Conservation (phyloP, 2,329 filamentous ascomycete genomes). For the Trichoderma asperellum region DNA sequence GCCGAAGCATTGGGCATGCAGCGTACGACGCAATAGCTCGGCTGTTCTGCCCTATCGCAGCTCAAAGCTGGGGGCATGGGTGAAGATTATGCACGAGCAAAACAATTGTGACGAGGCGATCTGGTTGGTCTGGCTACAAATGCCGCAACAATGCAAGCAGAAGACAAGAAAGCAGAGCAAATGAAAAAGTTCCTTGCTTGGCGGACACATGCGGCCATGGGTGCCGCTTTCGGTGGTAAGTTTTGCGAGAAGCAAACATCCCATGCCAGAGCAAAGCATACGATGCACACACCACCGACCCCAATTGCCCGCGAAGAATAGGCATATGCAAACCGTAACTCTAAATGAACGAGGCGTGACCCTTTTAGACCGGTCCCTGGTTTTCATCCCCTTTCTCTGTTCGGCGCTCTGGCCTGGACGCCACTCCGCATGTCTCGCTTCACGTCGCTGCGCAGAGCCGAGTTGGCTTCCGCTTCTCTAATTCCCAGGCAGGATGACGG, state of each 20-base stretch:
- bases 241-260: not conserved
- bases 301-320: not conserved
- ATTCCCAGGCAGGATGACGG: not conserved
- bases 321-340: conserved; percentile 15
- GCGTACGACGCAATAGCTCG: not conserved
- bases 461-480: not conserved
- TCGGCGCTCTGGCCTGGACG: not conserved
- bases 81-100: not conserved
- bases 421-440: not conserved
- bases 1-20: not conserved
- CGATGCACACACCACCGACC: not conserved
- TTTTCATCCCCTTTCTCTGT: not conserved
- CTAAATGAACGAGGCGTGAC: conserved; percentile 15
- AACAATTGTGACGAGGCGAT: not conserved
- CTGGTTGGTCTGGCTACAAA: not conserved
- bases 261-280: not conserved
- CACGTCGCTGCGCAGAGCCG: not conserved
- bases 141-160: not conserved
- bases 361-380: conserved; percentile 18
- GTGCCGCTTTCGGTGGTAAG: conserved; percentile 2
- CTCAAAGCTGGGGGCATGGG: not conserved
- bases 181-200: conserved; percentile 17
- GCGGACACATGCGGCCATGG: conserved; percentile 1
- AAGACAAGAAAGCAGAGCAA: not conserved
- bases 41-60: conserved; percentile 1